Evolutionary conservation across 2,329 filamentous ascomycete genomes (phyloP).

Genomic region (Ceratocystis albifundus): DNA sequence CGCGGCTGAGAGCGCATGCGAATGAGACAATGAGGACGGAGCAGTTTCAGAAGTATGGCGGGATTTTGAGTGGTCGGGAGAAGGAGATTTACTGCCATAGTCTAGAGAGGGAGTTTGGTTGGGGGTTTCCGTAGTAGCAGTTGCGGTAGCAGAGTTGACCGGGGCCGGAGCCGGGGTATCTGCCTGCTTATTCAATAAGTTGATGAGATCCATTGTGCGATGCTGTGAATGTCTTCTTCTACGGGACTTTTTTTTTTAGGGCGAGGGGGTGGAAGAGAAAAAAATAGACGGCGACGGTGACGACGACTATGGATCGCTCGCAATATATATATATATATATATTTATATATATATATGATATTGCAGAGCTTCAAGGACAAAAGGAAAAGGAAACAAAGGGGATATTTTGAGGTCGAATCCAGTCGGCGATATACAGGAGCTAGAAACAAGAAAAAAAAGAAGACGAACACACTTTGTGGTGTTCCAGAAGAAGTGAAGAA

Average conservation of each 20-base stretch:
- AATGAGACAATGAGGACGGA: constrained; percentile 11
- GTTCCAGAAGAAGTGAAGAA: neutral
- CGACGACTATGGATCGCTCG: neutral
- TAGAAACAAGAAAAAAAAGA: neutral
- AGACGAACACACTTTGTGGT: neutral
- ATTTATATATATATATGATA: neutral
- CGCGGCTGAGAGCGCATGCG: neutral
- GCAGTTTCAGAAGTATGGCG: constrained; percentile 21
- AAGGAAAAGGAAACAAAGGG: constrained; percentile 9
- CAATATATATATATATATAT: neutral
- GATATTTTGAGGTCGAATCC: constrained; percentile 17
- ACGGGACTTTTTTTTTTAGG: neutral
- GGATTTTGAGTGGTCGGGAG: constrained; percentile 27
- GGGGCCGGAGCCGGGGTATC: constrained; percentile 6
- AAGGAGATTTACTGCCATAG: constrained; percentile 28
- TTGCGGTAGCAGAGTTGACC: neutral
- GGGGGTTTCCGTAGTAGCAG: constrained; percentile 13
- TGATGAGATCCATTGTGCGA: constrained; percentile 21
- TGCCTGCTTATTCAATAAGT: constrained; percentile 21
- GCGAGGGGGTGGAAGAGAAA: no score
- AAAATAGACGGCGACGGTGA: neutral
- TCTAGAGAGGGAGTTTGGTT: constrained; percentile 21
- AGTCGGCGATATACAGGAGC: constrained; percentile 17
- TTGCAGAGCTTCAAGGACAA: neutral
- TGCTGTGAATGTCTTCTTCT: constrained; percentile 13